Conservation (phyloP, 2,329 filamentous ascomycete genomes). For the Botryotinia globosa region DNA sequence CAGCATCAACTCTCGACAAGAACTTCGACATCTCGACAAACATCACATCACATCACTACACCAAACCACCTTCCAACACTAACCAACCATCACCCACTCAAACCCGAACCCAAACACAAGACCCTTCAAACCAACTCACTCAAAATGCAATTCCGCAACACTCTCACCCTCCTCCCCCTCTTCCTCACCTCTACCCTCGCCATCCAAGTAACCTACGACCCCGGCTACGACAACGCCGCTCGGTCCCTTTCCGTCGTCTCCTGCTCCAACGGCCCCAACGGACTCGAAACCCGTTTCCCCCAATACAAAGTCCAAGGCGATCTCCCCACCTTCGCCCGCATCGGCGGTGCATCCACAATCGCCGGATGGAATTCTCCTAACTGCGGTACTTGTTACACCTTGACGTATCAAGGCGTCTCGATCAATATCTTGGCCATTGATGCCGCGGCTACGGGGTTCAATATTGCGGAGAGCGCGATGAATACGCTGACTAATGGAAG, state of each 20-base stretch:
- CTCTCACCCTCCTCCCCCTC: conserved; percentile 43
- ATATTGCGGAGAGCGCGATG: conserved; percentile 55
- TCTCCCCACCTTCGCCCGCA: conserved; percentile 51
- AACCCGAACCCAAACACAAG: not conserved
- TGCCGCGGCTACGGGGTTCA: conserved; percentile 50
- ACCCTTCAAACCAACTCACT: not conserved
- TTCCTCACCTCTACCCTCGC: conserved; percentile 37
- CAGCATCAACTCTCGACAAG: not conserved
- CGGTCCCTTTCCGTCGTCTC: conserved; percentile 56
- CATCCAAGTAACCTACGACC: conserved; percentile 65
- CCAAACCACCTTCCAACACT: not conserved
- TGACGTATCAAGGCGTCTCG: conserved; percentile 50
- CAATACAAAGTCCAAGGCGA: conserved; percentile 50
- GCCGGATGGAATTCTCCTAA: conserved; percentile 50
- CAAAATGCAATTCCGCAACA: conserved; percentile 46
- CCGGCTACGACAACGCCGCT: conserved; percentile 62
- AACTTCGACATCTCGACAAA: not conserved
- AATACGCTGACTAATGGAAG: conserved; percentile 53
- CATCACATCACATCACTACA: not conserved
- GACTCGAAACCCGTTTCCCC: conserved; percentile 53
- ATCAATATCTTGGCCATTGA: conserved; percentile 58
- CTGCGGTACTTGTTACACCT: conserved; percentile 59
- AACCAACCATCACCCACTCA: no score
- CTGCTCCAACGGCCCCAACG: conserved; percentile 67
- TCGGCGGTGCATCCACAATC: conserved; percentile 54